A percentile compares a stretch with the other conserved stretches of the same genome.
Evolutionary conservation across 2,329 filamentous ascomycete species (phyloP).

Genomic region (Beauveria medogensis): DNA sequence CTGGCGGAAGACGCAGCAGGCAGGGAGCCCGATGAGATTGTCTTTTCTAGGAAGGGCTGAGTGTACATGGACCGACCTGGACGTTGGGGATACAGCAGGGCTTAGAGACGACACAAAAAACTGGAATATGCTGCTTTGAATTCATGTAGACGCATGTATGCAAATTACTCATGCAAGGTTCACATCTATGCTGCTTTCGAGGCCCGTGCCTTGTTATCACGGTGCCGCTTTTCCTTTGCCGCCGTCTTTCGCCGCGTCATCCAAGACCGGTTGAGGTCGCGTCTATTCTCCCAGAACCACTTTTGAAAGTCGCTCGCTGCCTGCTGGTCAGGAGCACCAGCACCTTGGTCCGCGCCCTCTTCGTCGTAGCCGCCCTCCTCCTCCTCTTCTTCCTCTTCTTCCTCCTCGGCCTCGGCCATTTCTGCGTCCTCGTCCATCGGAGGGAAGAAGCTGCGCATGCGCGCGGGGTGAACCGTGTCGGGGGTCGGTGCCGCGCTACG

Average conservation of each 20-base stretch:
- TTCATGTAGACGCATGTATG: conserved; percentile 1
- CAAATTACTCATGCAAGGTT: background rate
- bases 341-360: background rate
- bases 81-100: background rate
- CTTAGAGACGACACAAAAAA: background rate
- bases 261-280: conserved; percentile 59
- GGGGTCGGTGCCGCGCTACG: conserved; percentile 90
- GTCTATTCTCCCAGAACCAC: conserved; percentile 61
- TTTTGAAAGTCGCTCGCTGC: conserved; percentile 50
- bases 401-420: conserved; percentile 20
- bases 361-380: conserved; percentile 15
- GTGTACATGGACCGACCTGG: background rate
- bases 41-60: background rate
- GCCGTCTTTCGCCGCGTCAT: conserved; percentile 55
- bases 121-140: background rate
- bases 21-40: background rate
- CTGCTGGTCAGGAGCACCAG: conserved; percentile 14
- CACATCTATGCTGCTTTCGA: conserved; percentile 27
- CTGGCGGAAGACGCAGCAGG: background rate
- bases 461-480: conserved; percentile 74
- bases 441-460: conserved; percentile 51
- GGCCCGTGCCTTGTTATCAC: conserved; percentile 52
- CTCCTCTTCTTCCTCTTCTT: conserved; percentile 19
- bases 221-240: conserved; percentile 58
- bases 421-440: conserved; percentile 33